phyloP scores from a whole-genome alignment of 306 rosid genomes.

The Trifolium subterraneum region DNA sequence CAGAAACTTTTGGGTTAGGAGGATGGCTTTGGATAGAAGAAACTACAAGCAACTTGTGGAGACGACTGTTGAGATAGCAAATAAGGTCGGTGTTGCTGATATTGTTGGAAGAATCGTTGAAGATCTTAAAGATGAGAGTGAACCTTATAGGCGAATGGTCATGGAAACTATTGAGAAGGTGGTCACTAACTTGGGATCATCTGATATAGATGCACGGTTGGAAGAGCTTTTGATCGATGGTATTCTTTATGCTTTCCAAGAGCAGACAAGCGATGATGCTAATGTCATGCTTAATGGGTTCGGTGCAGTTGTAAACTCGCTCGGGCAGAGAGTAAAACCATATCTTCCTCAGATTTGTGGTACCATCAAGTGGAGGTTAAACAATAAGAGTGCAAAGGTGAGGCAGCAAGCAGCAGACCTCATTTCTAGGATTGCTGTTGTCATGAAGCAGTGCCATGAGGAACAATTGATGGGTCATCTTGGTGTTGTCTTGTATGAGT shows the following conservation, averaged over 20 bases:
- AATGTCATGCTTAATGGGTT: slow-evolving; percentile 98
- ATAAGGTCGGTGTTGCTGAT: slow-evolving; percentile 96
- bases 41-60: slow-evolving; percentile 94
- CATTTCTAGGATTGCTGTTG: slow-evolving; percentile 93
- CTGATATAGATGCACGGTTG: slow-evolving; percentile 88
- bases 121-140: slow-evolving; percentile 99
- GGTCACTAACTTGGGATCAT: slow-evolving; percentile 86
- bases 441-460: slow-evolving; percentile 98
- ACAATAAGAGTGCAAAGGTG: slow-evolving; percentile 97
- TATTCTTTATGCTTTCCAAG: slow-evolving; percentile 96
- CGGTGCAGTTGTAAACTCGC: slow-evolving; percentile 95
- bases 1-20: slow-evolving; percentile 93
- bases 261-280: slow-evolving; percentile 98
- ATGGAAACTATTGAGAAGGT: slow-evolving; percentile 99
- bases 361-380: slow-evolving; percentile 95
- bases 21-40: slow-evolving; percentile 97
- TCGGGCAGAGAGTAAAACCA: slow-evolving; percentile 91
- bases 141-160: slow-evolving; percentile 96
- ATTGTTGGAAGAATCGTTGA: slow-evolving; percentile 91
- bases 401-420: slow-evolving; percentile 98
- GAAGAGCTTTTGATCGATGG: slow-evolving; percentile 97
- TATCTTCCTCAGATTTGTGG: slow-evolving; percentile 98
- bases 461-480: slow-evolving; percentile 98
- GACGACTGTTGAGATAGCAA: slow-evolving; percentile 94
- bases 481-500: slow-evolving; percentile 93